Conservation (phyloP, 108 stramenopile species). For the Nannochloropsis granulata region DNA sequence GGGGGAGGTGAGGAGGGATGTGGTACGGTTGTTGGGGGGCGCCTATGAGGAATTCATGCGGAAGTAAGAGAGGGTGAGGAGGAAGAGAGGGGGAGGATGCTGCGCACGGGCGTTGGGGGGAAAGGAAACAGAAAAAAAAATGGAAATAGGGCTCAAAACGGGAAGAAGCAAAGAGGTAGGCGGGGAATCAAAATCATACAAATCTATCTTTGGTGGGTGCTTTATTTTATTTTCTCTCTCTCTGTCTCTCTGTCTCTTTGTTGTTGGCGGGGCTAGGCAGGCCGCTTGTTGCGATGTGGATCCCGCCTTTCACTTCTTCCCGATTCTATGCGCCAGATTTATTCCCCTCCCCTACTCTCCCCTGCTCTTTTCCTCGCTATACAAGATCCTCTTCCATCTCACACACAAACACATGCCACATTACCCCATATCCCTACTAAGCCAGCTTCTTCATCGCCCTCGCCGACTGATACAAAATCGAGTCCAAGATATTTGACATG, state of each 20-base stretch:
- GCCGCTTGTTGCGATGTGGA: too few species aligned
- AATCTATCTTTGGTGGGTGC: too few species aligned
- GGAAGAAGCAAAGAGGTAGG: neutral
- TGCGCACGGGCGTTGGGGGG: neutral
- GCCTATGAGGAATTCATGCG: constrained; percentile 72
- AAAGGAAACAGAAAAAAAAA: neutral
- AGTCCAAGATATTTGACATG: constrained; percentile 11
- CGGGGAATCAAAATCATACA: too few species aligned
- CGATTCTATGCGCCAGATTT: too few species aligned
- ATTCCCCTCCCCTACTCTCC: too few species aligned
- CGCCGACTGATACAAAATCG: neutral
- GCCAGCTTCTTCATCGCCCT: neutral
- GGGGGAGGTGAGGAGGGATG: constrained; percentile 52
- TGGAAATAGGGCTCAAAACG: neutral
- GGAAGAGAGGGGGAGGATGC: neutral
- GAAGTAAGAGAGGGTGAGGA: neutral
- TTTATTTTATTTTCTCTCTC: too few species aligned
- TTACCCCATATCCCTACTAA: neutral
- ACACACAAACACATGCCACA: too few species aligned
- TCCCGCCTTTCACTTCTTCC: too few species aligned
- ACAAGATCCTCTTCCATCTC: too few species aligned
- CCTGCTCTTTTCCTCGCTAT: too few species aligned
- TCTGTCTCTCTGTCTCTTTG: too few species aligned
- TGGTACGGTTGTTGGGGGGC: constrained; percentile 51
- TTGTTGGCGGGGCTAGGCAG: too few species aligned